Percentiles rank a stretch among this genome's conserved stretches.
phyloP scores from a whole-genome alignment of 2,329 filamentous ascomycete genomes.

The Didymella pomorum region DNA sequence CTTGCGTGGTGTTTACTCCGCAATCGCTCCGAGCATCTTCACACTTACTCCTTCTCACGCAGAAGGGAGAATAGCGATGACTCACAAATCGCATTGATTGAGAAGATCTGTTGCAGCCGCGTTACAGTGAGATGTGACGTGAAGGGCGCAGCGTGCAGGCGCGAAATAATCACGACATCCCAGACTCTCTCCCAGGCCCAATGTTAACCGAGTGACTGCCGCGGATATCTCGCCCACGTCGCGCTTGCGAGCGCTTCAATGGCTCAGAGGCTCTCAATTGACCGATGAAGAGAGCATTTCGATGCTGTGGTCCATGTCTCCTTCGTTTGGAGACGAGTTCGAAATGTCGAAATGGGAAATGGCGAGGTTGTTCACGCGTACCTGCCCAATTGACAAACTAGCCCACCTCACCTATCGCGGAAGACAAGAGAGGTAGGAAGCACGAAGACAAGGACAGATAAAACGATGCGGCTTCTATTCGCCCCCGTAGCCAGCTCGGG shows the following conservation, averaged over 20 bases:
- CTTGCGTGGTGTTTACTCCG: constrained; percentile 10
- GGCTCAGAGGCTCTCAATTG: background rate
- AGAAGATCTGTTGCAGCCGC: background rate
- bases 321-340: background rate
- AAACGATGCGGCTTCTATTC: background rate
- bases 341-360: background rate
- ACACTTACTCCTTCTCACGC: background rate
- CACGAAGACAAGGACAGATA: background rate
- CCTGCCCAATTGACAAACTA: background rate
- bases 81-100: background rate
- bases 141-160: background rate
- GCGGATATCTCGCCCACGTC: background rate
- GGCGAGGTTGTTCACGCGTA: background rate
- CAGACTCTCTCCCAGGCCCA: background rate
- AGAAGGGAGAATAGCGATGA: no score
- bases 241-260: background rate
- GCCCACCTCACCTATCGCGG: background rate
- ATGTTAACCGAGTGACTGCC: background rate
- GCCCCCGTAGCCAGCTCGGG: background rate
- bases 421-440: background rate
- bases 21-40: constrained; percentile 5
- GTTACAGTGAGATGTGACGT: background rate
- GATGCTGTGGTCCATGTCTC: background rate
- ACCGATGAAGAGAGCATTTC: background rate
- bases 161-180: background rate